A percentile compares a stretch with the other conserved stretches of the same genome.
phyloP scores from a whole-genome alignment of 1,284 basidiomycete genomes.

The Sporisorium sorghi region DNA sequence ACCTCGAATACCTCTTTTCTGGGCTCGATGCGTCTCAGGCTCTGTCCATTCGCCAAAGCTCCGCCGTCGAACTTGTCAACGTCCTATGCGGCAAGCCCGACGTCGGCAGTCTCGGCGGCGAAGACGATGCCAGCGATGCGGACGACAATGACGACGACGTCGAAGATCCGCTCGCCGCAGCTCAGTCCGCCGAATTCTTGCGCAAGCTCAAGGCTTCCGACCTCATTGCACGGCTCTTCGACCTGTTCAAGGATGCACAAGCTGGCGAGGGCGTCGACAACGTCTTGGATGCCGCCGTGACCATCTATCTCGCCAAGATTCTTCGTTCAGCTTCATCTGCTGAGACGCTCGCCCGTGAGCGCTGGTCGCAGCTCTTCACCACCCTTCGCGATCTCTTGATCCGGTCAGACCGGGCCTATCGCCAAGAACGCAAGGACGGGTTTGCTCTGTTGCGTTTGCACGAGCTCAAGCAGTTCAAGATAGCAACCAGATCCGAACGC shows the following conservation, averaged over 20 bases:
- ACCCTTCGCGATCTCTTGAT: constrained; percentile 22
- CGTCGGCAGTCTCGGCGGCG: constrained; percentile 16
- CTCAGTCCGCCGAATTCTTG: constrained; percentile 45
- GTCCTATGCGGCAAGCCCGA: constrained; percentile 47
- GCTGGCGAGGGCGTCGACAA: constrained; percentile 46
- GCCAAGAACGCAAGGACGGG: constrained; percentile 36
- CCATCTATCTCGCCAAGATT: constrained; percentile 41
- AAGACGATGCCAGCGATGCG: constrained; percentile 12
- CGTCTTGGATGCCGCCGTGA: constrained; percentile 42
- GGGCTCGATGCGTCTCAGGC: constrained; percentile 29
- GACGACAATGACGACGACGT: constrained; percentile 1
- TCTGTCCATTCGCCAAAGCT: constrained; percentile 34
- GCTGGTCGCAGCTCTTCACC: constrained; percentile 21
- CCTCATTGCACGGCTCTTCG: constrained; percentile 35
- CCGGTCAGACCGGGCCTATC: constrained; percentile 6
- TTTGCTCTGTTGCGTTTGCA: constrained; percentile 34
- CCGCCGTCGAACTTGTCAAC: constrained; percentile 45
- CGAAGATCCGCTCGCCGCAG: constrained; percentile 31
- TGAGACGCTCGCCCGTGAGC: constrained; percentile 35
- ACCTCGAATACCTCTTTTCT: constrained; percentile 53
- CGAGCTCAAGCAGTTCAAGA: constrained; percentile 37
- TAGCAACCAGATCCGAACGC: constrained; percentile 26
- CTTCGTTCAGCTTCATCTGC: constrained; percentile 24
- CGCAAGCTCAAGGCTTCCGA: constrained; percentile 54
- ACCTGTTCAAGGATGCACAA: constrained; percentile 33